Evolutionary conservation across 169 alveolate species (phyloP), one percentile per base, ranked within the genome.

Genomic region (Cryptosporidium ubiquitum): DNA sequence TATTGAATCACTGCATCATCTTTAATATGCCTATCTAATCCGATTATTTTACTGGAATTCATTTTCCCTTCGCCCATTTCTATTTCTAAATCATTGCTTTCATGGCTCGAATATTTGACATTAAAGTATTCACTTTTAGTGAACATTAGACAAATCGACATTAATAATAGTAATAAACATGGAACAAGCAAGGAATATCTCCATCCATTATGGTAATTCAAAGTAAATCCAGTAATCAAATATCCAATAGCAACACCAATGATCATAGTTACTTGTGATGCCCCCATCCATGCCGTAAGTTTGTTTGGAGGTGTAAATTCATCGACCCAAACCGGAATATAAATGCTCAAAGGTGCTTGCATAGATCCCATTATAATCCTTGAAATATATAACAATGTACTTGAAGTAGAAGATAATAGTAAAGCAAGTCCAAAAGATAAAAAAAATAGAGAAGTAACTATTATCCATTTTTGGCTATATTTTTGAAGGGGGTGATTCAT

Each of bases 291-390:
- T 40, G 89, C 49, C 37, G 89, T 79, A 12, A 79, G 66, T 37
- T 58, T 79, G 37, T 61, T 79, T 40, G 89, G 89, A 3, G 89
- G 89, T 26, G 89, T 79, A 40, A 79, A 79, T 66, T 79, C 89
- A 47, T 79, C 89, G 37, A 79, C 75, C 89, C 89, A 79, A 2
- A 79, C 89, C 10, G 89, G 89, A 26, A 79, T 57, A n/a, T 79
- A 79, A 23, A 79, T 79, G 40, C 89, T 79, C 52, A 79, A 40
- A 61, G 89, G 89, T 64, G 89, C 89, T 40, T 79, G 89, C 89
- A 79, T 79, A 29, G 89, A 58, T 35, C 89, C 89, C 73, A 79
- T 79, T 12, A 79, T 79, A 12, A 64, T 40, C n/a, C 89, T 79
- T n/a, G 89, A 79, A 61, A 79, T 39, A 64, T 61, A 79, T 20